Evolutionary conservation across 768 basidiomycete genomes (phyloP), one percentile per base, ranked within the genome.

Genomic region (Tricholoma flavovirens): DNA sequence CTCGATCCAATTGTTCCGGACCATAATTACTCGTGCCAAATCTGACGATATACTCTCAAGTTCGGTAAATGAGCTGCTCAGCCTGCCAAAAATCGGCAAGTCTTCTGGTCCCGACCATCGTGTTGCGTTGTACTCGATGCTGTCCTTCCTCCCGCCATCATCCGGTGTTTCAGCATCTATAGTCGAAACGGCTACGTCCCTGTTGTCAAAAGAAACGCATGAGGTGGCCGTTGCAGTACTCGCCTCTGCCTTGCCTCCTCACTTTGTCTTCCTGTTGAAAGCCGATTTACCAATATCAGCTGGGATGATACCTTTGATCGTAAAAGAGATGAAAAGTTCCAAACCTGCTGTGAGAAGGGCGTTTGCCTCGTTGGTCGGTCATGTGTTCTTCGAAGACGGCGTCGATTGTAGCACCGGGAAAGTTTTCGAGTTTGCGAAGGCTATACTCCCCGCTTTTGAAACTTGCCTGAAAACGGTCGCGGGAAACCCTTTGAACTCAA

Each of bases 101-200:
- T 90, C 93, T 0, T 73, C 86, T 0, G 92, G 93, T 1, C 80
- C 89, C 2, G 96, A 96, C 55, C 93, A 98, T 67, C 84, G 95
- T 15, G 68, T 84, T 4, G 76, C 87, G 0, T 75, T 98, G 8
- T 95, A 92, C 71, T 78, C 82, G 1, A 92, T 98, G 85, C 76
- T 93, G 1, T 71, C 77, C 2, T 65, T 65, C 51, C 59, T 93
- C 1, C 69, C 73, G 0, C 76, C 86, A 2, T 81, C 80, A 4
- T 40, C 62, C 11, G 65, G 56, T 10, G 63, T 75, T 33, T 79
- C 79, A 12, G 61, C 73, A 2, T 57, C 69, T 0, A 70, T 85
- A 1, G 81, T 92, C 0, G 63, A 78, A 43, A 68, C 71, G 0
- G 65, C 77, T 5, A 69, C 73, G 0, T 66, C 71, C 1, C 69